These are phyloP conservation scores for Cicer chorassanicum DNA, from an alignment of 306 rosid species.

Conservation along the genomic window DNA sequence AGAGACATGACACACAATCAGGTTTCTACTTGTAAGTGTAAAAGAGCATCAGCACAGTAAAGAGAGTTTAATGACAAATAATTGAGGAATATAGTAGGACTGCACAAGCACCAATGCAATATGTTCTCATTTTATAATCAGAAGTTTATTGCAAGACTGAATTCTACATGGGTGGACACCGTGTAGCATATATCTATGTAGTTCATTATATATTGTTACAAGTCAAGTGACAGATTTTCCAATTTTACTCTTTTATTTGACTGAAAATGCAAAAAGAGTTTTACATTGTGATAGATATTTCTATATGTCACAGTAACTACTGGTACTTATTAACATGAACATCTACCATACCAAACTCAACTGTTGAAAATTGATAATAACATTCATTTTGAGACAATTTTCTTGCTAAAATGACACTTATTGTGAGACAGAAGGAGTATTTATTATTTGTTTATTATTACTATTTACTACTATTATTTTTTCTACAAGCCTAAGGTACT, in stretches of 20 bases:
- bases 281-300: neutral
- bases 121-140: constrained; percentile 34
- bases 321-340: neutral
- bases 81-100: neutral
- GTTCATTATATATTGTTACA: neutral
- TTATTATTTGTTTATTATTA: neutral
- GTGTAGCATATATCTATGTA: constrained; percentile 18
- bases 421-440: too few species aligned
- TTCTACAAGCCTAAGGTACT: neutral
- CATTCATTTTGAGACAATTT: too few species aligned
- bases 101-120: constrained; percentile 4
- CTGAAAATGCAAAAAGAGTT: neutral
- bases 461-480: neutral
- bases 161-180: neutral
- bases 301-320: constrained; percentile 3
- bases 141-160: constrained; percentile 9
- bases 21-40: constrained; percentile 20
- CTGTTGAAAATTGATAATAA: neutral
- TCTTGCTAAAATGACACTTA: too few species aligned
- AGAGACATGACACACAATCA: constrained; percentile 38
- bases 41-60: constrained; percentile 23
- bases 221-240: constrained; percentile 21
- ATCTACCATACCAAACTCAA: constrained; percentile 14
- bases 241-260: constrained; percentile 20
- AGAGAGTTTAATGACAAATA: constrained; percentile 2